Evolutionary conservation across 2,329 filamentous ascomycete species (phyloP).

Genomic region (Colletotrichum musicola): DNA sequence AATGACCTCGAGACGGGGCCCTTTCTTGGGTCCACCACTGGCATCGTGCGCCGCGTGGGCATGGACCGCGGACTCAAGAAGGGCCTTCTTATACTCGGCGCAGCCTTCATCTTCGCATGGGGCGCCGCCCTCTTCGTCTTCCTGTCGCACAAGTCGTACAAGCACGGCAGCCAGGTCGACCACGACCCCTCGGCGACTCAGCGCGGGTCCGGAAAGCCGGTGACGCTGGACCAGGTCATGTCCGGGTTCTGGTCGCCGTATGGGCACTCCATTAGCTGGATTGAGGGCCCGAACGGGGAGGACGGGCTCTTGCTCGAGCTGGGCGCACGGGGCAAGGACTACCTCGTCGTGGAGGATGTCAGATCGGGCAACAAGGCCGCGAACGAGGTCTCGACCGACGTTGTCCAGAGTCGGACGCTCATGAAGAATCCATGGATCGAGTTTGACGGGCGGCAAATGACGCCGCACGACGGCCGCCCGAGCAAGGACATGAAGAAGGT

Average conservation of each 20-base stretch:
- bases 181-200: slow-evolving; percentile 77
- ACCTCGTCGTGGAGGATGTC: slow-evolving; percentile 89
- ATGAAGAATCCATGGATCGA: slow-evolving; percentile 78
- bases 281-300: slow-evolving; percentile 78
- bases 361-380: slow-evolving; percentile 52
- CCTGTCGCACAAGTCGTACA: slow-evolving; percentile 74
- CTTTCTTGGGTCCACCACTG: slow-evolving; percentile 58
- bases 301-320: slow-evolving; percentile 89
- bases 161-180: slow-evolving; percentile 70
- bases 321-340: slow-evolving; percentile 74
- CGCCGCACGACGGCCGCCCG: slow-evolving; percentile 75
- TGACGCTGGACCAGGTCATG: slow-evolving; percentile 80
- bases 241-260: slow-evolving; percentile 73
- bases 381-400: slow-evolving; percentile 45
- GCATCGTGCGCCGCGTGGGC: slow-evolving; percentile 58
- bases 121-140: slow-evolving; percentile 75
- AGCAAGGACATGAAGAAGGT: slow-evolving; percentile 90
- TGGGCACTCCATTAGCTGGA: slow-evolving; percentile 80
- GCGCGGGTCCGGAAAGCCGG: slow-evolving; percentile 75
- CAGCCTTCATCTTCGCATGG: slow-evolving; percentile 76
- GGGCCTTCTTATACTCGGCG: slow-evolving; percentile 70
- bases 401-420: slow-evolving; percentile 72
- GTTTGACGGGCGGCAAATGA: slow-evolving; percentile 67
- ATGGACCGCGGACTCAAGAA: slow-evolving; percentile 77
- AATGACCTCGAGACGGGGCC: slow-evolving; percentile 66